These are phyloP conservation scores for Blastocystis hominis DNA, from an alignment of 352 stramenopile species.

Conservation along the genomic window DNA sequence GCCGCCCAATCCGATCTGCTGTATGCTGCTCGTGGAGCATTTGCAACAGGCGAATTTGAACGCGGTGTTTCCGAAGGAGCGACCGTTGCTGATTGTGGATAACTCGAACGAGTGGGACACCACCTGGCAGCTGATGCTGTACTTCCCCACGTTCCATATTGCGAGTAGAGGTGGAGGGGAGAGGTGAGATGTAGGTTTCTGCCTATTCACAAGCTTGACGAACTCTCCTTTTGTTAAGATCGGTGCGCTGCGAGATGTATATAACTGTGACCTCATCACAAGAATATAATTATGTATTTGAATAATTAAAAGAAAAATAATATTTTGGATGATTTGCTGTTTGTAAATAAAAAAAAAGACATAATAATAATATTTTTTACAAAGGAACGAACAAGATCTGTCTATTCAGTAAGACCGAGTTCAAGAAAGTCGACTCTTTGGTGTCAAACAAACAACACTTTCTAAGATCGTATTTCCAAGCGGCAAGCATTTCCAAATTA, in stretches of 20 bases:
- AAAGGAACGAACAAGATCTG: not conserved
- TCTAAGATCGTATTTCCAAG: slow-evolving; percentile 10
- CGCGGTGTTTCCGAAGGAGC: not conserved
- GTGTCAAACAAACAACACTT: not conserved
- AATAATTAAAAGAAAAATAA: not conserved
- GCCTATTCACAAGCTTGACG: not conserved
- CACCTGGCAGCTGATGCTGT: not conserved
- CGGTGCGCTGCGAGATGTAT: not conserved
- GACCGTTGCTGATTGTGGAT: slow-evolving; percentile 3
- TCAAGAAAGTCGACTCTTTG: not conserved
- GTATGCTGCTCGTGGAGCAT: not conserved
- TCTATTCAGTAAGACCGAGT: not conserved
- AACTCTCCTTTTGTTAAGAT: not conserved
- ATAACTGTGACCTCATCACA: not conserved
- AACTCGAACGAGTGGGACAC: not conserved
- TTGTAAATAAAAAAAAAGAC: not conserved
- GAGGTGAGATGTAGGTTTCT: not conserved
- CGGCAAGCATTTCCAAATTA: not conserved
- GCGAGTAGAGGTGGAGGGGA: not conserved
- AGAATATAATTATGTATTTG: not conserved
- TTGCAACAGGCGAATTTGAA: slow-evolving; percentile 2
- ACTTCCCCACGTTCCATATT: slow-evolving; percentile 35
- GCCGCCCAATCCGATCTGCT: not conserved
- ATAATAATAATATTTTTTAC: not conserved
- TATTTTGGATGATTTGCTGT: not conserved